A percentile compares a stretch with the other conserved stretches of the same genome.
These are phyloP conservation scores for Aspergillus kassunensis DNA, from an alignment of 495 filamentous ascomycete genomes.

Conservation along the genomic window DNA sequence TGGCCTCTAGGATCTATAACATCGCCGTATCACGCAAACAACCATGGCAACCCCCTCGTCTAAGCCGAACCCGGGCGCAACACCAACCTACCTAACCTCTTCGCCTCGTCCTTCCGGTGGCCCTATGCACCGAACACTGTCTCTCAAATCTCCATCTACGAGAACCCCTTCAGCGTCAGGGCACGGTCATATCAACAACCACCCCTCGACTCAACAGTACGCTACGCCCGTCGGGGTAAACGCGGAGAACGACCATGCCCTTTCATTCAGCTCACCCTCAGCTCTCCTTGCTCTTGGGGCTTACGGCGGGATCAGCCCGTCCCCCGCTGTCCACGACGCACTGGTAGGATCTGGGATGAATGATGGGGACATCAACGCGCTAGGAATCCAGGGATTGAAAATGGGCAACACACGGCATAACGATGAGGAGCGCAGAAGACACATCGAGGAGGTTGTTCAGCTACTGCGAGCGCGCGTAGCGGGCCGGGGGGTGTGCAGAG, in stretches of 20 bases:
- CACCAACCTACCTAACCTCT: constrained; percentile 44
- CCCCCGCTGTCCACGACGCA: constrained; percentile 37
- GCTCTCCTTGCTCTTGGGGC: constrained; percentile 42
- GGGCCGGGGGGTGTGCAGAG: constrained; percentile 63
- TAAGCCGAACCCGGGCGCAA: constrained; percentile 39
- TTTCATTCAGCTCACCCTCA: constrained; percentile 45
- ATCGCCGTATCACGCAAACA: background rate
- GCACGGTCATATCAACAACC: constrained; percentile 25
- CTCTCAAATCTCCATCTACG: constrained; percentile 44
- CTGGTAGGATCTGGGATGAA: constrained; percentile 40
- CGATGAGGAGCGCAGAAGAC: constrained; percentile 51
- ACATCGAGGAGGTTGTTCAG: constrained; percentile 45
- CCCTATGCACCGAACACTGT: constrained; percentile 37
- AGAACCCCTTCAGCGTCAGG: constrained; percentile 41
- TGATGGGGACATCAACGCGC: constrained; percentile 41
- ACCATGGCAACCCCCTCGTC: constrained; percentile 46
- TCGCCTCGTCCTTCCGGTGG: constrained; percentile 41
- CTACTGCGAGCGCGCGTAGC: constrained; percentile 40
- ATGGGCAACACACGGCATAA: constrained; percentile 42
- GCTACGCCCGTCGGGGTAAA: constrained; percentile 38
- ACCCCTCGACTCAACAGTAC: constrained; percentile 36
- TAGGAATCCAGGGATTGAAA: constrained; percentile 42
- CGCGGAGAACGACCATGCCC: constrained; percentile 35
- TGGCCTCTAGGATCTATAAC: background rate
- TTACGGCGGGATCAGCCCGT: constrained; percentile 42